Evolutionary conservation across 306 rosid species (phyloP), one percentile per base, ranked within the genome.

Genomic region (Vachellia pachyceras): DNA sequence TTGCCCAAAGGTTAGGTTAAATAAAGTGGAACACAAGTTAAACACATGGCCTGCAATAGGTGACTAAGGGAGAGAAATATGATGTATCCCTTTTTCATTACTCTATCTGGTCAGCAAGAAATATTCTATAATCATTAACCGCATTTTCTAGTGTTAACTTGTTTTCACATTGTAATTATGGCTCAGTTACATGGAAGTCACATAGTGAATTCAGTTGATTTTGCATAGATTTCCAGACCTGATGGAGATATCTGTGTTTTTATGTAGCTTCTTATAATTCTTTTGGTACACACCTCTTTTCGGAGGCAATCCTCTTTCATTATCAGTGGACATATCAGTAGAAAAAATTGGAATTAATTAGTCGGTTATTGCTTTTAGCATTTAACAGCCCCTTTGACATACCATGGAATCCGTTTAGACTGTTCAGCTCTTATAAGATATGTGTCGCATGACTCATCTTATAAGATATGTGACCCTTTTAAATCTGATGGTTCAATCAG

Each of bases 401-500:
- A 75, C 72, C 74, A 50, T 36, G 33, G n/a, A 42, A 36, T 57
- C 61, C 75, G 72, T 57, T 37, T 45, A 47, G 42, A 46, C 83
- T 61, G 80, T 25, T 63, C 60, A 64, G 66, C 52, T 54, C 45
- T 42, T 20, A 40, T 33, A 18, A 42, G 72, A 52, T 46, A 35
- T 29, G 18, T 15, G 40, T 37, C 47, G 23, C 45, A 39, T 47
- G 49, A 44, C 77, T 60, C 10, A 70, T 76, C 69, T 80, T 58
- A 29, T 46, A 69, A 71, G 71, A 80, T 5, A 0, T 49, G 33
- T 86, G 39, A 82, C 77, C 84, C 50, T 68, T 76, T 3, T 46
- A 15, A 78, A 55, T 82, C 75, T 75, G n/a, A 41, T 86, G 86
- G 25, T 84, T 87, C 73, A 72, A 71, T 68, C 79, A 87, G 90